Conservation (phyloP, 169 alveolate species). For the Plasmodium gaboni region DNA sequence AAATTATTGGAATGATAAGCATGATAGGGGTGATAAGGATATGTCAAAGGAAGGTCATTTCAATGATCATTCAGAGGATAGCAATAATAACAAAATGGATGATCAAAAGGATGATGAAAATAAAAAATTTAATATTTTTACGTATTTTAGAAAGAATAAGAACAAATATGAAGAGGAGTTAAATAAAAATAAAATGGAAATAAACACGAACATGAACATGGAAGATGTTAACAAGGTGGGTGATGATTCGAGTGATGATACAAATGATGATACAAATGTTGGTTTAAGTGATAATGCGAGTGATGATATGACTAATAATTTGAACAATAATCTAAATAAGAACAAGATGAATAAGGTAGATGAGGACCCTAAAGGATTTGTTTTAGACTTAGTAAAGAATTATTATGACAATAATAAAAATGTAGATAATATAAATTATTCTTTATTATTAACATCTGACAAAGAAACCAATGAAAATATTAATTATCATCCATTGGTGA, state of each 20-base stretch:
- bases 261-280: not conserved
- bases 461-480: conserved; percentile 4
- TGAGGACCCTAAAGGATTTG: not conserved
- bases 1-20: no score
- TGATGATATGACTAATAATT: not conserved
- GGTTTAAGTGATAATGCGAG: not conserved
- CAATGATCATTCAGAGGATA: not conserved
- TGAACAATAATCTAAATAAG: not conserved
- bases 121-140: not conserved
- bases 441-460: conserved; percentile 9
- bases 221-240: no score
- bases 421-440: conserved; percentile 11
- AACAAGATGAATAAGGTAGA: not conserved
- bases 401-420: conserved; percentile 9
- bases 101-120: not conserved
- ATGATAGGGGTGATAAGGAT: no score
- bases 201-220: not conserved
- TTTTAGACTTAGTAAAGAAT: conserved; percentile 6
- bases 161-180: not conserved
- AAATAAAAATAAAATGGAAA: not conserved
- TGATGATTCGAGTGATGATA: not conserved
- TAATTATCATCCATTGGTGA: conserved; percentile 17
- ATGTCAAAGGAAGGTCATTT: no score
- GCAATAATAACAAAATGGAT: not conserved
- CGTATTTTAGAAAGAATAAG: not conserved